phyloP scores from a whole-genome alignment of 306 rosid species.

The Sophora flavescens region DNA sequence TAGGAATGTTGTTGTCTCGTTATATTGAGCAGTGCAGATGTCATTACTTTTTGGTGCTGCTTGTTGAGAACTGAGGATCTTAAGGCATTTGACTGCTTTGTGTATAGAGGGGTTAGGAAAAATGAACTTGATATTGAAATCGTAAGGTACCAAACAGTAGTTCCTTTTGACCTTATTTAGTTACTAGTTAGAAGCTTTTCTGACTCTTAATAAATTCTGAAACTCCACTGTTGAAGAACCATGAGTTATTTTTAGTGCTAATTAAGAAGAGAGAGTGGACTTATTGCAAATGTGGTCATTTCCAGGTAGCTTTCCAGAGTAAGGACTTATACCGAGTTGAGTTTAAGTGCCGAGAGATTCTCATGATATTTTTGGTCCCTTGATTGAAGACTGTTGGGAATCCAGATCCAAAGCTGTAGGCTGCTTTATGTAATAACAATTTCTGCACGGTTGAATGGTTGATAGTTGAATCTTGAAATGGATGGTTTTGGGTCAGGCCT shows the following conservation, averaged over 20 bases:
- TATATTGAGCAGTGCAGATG: constrained; percentile 5
- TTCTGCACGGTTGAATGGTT: background rate
- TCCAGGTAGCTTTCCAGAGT: background rate
- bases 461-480: background rate
- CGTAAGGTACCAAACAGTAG: background rate
- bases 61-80: background rate
- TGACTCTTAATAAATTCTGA: background rate
- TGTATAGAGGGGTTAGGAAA: background rate
- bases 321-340: background rate
- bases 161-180: background rate
- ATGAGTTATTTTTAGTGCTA: constrained; percentile 15
- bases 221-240: background rate
- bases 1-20: background rate
- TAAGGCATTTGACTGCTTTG: background rate
- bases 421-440: constrained; percentile 16
- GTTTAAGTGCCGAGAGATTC: background rate
- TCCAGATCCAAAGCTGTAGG: constrained; percentile 6
- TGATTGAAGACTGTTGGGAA: constrained; percentile 25
- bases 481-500: background rate
- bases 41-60: background rate
- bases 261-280: background rate
- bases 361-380: background rate
- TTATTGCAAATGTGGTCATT: background rate
- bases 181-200: background rate
- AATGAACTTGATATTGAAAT: background rate